These are phyloP conservation scores for Bimuria novae-zelandiae DNA, from an alignment of 2,329 filamentous ascomycete genomes.

Conservation along the genomic window DNA sequence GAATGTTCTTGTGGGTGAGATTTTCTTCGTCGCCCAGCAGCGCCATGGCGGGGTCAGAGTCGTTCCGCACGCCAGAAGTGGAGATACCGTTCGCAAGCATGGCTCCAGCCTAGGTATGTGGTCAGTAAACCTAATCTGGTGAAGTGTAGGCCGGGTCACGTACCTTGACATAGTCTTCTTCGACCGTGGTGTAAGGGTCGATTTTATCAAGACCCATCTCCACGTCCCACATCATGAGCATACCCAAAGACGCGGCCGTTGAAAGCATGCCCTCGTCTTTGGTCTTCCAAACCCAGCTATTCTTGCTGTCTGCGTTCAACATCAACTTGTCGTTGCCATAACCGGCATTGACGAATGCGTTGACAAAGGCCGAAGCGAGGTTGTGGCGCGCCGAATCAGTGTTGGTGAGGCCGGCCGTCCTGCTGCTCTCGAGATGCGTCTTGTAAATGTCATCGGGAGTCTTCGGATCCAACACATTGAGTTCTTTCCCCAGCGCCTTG, in stretches of 20 bases:
- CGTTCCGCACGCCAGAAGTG: conserved; percentile 87
- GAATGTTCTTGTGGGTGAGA: conserved; percentile 75
- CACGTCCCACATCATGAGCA: conserved; percentile 90
- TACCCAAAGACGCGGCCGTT: conserved; percentile 90
- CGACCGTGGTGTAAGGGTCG: conserved; percentile 87
- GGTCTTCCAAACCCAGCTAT: conserved; percentile 98
- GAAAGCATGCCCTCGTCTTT: conserved; percentile 98
- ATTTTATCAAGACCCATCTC: conserved; percentile 91
- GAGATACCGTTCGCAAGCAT: conserved; percentile 93
- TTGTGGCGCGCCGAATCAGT: conserved; percentile 96
- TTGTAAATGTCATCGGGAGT: conserved; percentile 99
- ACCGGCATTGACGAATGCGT: conserved; percentile 94
- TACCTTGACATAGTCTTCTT: conserved; percentile 83
- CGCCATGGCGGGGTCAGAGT: conserved; percentile 88
- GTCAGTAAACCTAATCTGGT: background rate
- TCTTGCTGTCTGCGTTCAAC: conserved; percentile 81
- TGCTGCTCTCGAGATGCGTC: conserved; percentile 93
- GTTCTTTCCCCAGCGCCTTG: conserved; percentile 89
- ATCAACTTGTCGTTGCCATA: conserved; percentile 98
- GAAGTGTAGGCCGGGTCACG: background rate
- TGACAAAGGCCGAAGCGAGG: conserved; percentile 92
- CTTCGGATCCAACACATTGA: conserved; percentile 96
- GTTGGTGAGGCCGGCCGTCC: conserved; percentile 91
- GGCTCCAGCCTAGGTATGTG: conserved; percentile 60
- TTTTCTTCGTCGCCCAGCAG: conserved; percentile 81